Conservation (phyloP, 371 early-diverging fungal genomes). For the Mortierella sp. region DNA sequence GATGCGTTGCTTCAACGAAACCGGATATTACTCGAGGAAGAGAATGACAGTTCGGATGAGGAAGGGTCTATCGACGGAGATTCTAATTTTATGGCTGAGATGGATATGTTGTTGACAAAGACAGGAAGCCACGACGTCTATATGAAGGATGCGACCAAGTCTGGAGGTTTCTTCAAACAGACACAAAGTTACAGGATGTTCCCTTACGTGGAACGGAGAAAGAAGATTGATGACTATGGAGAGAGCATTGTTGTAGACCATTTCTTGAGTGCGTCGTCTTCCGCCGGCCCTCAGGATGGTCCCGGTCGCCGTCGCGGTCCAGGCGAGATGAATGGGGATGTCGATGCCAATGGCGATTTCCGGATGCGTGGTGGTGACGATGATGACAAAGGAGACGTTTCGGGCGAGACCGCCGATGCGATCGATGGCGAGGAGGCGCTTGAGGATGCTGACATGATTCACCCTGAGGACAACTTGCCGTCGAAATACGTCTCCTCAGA, state of each 20-base stretch:
- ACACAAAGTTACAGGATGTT: conserved; percentile 89
- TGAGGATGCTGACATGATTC: conserved; percentile 59
- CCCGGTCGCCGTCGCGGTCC: conserved; percentile 54
- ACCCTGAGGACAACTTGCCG: conserved; percentile 67
- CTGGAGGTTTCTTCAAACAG: conserved; percentile 84
- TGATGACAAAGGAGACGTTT: not conserved
- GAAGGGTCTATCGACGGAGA: conserved; percentile 55
- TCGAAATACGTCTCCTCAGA: conserved; percentile 78
- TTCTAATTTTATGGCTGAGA: conserved; percentile 19
- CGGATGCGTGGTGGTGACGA: conserved; percentile 26
- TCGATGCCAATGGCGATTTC: conserved; percentile 34
- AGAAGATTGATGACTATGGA: conserved; percentile 94
- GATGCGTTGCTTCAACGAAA: conserved; percentile 76
- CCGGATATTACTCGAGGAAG: conserved; percentile 79
- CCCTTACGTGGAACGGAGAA: conserved; percentile 84
- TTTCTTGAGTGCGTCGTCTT: conserved; percentile 68
- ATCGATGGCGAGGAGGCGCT: conserved; percentile 60
- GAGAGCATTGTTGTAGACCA: conserved; percentile 87
- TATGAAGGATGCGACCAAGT: conserved; percentile 75
- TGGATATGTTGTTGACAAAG: conserved; percentile 64
- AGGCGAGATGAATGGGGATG: conserved; percentile 50
- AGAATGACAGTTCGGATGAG: conserved; percentile 71
- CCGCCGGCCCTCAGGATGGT: conserved; percentile 37
- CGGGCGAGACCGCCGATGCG: conserved; percentile 9
- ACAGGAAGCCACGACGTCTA: conserved; percentile 80